Conservation (phyloP, 1,284 basidiomycete genomes). For the Cryptococcus sp. region DNA sequence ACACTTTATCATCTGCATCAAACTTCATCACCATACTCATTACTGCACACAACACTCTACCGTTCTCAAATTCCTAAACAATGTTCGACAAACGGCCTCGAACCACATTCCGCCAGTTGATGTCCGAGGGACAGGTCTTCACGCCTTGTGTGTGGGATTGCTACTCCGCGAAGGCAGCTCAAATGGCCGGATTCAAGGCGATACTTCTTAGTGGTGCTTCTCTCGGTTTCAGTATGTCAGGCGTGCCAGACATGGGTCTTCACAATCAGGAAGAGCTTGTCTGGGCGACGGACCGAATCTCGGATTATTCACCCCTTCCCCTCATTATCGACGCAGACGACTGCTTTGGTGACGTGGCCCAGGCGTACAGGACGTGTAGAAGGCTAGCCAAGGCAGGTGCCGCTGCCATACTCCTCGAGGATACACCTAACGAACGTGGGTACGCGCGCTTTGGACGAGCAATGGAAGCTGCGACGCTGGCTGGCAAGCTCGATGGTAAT, state of each 20-base stretch:
- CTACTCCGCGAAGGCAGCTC: slow-evolving; percentile 14
- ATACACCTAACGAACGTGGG: slow-evolving; percentile 9
- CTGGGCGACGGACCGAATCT: slow-evolving; percentile 16
- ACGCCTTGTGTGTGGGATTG: slow-evolving; percentile 14
- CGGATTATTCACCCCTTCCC: slow-evolving; percentile 13
- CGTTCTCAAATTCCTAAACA: background rate
- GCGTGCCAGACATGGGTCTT: slow-evolving; percentile 16
- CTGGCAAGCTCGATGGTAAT: slow-evolving; percentile 11
- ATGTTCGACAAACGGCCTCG: slow-evolving; percentile 10
- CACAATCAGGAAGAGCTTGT: slow-evolving; percentile 18
- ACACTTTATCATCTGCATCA: background rate
- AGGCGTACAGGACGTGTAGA: slow-evolving; percentile 14
- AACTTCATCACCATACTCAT: background rate
- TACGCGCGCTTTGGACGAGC: slow-evolving; percentile 11
- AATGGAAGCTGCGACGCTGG: slow-evolving; percentile 10
- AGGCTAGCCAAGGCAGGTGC: slow-evolving; percentile 14
- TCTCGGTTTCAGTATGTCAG: slow-evolving; percentile 17
- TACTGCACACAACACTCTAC: background rate
- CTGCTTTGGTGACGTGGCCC: slow-evolving; percentile 14
- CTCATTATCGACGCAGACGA: slow-evolving; percentile 18
- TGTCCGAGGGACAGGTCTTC: slow-evolving; percentile 7
- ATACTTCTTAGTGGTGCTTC: slow-evolving; percentile 15
- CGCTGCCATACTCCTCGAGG: slow-evolving; percentile 6
- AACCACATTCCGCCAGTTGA: slow-evolving; percentile 9
- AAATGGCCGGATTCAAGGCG: slow-evolving; percentile 16